Base-by-base conservation (phyloP, 2,329 filamentous ascomycete species). In the Calonectria naviculata region DNA sequence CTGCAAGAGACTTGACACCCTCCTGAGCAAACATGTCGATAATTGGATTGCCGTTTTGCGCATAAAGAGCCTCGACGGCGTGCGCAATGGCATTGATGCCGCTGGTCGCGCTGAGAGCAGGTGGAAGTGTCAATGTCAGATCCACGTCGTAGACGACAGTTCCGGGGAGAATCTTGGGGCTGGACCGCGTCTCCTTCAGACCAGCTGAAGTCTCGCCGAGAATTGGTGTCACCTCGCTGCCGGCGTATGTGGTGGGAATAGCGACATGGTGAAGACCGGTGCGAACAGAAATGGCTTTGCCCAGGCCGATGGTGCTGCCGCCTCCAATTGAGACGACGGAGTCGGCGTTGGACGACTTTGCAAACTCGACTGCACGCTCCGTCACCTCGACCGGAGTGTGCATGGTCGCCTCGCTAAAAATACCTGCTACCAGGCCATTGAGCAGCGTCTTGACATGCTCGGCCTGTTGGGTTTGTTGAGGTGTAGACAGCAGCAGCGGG, bases 81-180 rank as follows among this genome's bases (percentile, higher is more conserved):
- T 93, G 91, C 2, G 91, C 91, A 80, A 93, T 91, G 0, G 91
- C 91, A 78, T 93, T 93, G 63, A 93, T 85, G 58, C 91, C 90
- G 68, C 89, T 92, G 0, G 88, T 90, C 2, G 88, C 86, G 73
- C 86, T 89, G 79, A 91, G 83, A 0, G 78, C 80, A 4, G 81
- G 76, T 0, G 91, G 90, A 29, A 92, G 82, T 1, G 87, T 89
- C 85, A 91, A 85, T 0, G 90, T 92, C 65, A 92, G 81, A 75
- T 91, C 85, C 21, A 92, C 89, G 81, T 93, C 91, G 78, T 92
- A 93, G 46, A 93, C 89, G 9, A 92, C 90, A 0, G 87, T 88
- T 0, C 84, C 85, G 0, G 91, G 91, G 36, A 92, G 54, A 67
- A 92, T 91, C 78, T 86, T 89, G 1, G 88, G 87, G 78, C 92